These are phyloP conservation scores for Allium cepa DNA, from an alignment of 106 monocot genomes.

Conservation along the genomic window DNA sequence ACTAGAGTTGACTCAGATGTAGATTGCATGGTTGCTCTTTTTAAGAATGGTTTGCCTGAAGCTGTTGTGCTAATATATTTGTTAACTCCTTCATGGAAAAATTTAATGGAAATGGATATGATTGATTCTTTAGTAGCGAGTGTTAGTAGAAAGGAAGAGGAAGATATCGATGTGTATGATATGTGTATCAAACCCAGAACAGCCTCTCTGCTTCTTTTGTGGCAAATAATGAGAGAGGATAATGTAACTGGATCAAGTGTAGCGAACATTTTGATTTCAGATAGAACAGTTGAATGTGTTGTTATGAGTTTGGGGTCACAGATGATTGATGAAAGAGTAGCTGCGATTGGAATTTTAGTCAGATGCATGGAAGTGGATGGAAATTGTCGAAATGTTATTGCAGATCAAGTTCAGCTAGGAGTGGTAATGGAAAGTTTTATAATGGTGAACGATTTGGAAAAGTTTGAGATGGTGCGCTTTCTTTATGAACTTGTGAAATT, in stretches of 20 bases:
- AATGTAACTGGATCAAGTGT: constrained; percentile 1
- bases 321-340: constrained; percentile 34
- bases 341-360: constrained; percentile 34
- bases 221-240: constrained; percentile 27
- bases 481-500: constrained; percentile 43
- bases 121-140: constrained; percentile 25
- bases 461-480: constrained; percentile 35
- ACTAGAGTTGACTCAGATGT: constrained; percentile 52
- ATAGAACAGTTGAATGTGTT: constrained; percentile 21
- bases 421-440: constrained; percentile 31
- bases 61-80: constrained; percentile 33
- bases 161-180: constrained; percentile 1
- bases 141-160: constrained; percentile 9
- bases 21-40: constrained; percentile 42
- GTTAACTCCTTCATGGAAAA: constrained; percentile 28
- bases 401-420: constrained; percentile 24
- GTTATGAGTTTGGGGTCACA: constrained; percentile 29
- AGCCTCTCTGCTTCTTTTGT: constrained; percentile 36
- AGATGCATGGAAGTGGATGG: constrained; percentile 51
- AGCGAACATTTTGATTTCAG: constrained; percentile 23
- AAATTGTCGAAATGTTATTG: constrained; percentile 34
- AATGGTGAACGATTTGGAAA: constrained; percentile 18
- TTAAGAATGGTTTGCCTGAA: constrained; percentile 55
- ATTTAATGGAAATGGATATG: constrained; percentile 41
- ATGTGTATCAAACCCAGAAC: constrained; percentile 32